Evolutionary conservation across 2,329 filamentous ascomycete species (phyloP).

Genomic region (Thelonectria rubi): DNA sequence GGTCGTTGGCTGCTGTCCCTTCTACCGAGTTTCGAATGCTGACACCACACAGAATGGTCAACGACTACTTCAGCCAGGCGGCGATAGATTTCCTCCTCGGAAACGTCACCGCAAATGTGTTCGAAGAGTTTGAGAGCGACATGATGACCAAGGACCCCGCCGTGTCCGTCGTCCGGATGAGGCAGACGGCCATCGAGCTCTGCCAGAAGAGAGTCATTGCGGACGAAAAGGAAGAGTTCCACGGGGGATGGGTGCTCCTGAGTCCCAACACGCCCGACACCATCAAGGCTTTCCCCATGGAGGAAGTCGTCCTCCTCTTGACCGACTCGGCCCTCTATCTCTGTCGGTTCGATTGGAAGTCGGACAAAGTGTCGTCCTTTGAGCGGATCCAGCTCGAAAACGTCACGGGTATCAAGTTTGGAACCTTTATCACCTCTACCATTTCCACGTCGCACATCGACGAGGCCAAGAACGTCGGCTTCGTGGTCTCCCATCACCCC

Average conservation of each 20-base stretch:
- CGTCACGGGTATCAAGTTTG: slow-evolving; percentile 76
- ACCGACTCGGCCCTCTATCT: slow-evolving; percentile 88
- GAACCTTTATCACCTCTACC: slow-evolving; percentile 91
- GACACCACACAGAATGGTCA: slow-evolving; percentile 78
- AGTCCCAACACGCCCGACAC: slow-evolving; percentile 78
- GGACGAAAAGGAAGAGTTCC: slow-evolving; percentile 83
- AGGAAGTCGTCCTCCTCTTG: slow-evolving; percentile 87
- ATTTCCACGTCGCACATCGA: slow-evolving; percentile 81
- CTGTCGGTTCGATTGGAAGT: slow-evolving; percentile 92
- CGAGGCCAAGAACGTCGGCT: slow-evolving; percentile 81
- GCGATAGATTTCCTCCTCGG: slow-evolving; percentile 95
- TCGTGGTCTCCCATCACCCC: slow-evolving; percentile 80
- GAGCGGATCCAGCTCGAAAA: slow-evolving; percentile 83
- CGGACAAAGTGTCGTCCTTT: slow-evolving; percentile 93
- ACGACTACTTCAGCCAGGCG: slow-evolving; percentile 95
- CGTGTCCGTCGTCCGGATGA: slow-evolving; percentile 83
- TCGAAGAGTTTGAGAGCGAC: slow-evolving; percentile 92
- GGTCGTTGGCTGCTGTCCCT: slow-evolving; percentile 39
- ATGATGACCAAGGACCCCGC: slow-evolving; percentile 95
- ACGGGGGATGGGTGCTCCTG: slow-evolving; percentile 89
- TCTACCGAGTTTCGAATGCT: slow-evolving; percentile 13
- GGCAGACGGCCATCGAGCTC: slow-evolving; percentile 89
- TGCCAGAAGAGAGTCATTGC: slow-evolving; percentile 87
- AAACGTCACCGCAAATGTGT: slow-evolving; percentile 83
- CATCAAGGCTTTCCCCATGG: slow-evolving; percentile 76